Evolutionary conservation across 495 filamentous ascomycete species (phyloP).

Genomic region (Aspergillus panamensis): DNA sequence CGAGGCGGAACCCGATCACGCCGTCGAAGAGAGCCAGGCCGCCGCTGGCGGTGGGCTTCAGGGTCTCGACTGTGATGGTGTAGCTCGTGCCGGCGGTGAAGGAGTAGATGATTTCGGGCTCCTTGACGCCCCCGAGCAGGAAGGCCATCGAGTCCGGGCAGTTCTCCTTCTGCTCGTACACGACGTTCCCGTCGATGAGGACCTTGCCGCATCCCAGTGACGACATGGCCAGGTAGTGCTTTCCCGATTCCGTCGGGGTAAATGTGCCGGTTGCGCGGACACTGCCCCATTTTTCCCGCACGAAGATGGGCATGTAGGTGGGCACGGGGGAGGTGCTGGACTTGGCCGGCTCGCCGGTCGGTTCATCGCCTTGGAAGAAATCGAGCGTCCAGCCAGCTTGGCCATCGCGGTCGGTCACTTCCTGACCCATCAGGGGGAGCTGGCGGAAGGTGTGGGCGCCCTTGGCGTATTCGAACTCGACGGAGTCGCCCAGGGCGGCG

Average conservation of each 20-base stretch:
- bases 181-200: conserved; percentile 9
- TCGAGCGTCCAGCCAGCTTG: conserved; percentile 9
- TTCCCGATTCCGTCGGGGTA: conserved; percentile 7
- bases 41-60: background rate
- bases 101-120: conserved; percentile 9
- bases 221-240: conserved; percentile 16
- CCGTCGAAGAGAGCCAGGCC: conserved; percentile 9
- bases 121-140: conserved; percentile 5
- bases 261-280: background rate
- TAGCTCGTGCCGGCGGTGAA: conserved; percentile 16
- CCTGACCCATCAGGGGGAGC: conserved; percentile 4
- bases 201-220: conserved; percentile 9
- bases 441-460: conserved; percentile 11
- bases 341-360: no score
- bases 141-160: conserved; percentile 20
- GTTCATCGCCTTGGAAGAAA: conserved; percentile 1
- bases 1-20: conserved; percentile 10
- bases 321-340: background rate
- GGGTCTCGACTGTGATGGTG: background rate
- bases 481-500: conserved; percentile 8
- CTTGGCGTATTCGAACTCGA: conserved; percentile 13
- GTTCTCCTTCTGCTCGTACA: conserved; percentile 17
- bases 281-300: background rate
- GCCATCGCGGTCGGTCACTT: conserved; percentile 3
- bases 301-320: background rate